Percentiles rank a stretch among this genome's conserved stretches.
These are phyloP conservation scores for Polytrichum formosum DNA, from an alignment of 225 moss, liverwort and hornwort genomes.

Conservation along the genomic window DNA sequence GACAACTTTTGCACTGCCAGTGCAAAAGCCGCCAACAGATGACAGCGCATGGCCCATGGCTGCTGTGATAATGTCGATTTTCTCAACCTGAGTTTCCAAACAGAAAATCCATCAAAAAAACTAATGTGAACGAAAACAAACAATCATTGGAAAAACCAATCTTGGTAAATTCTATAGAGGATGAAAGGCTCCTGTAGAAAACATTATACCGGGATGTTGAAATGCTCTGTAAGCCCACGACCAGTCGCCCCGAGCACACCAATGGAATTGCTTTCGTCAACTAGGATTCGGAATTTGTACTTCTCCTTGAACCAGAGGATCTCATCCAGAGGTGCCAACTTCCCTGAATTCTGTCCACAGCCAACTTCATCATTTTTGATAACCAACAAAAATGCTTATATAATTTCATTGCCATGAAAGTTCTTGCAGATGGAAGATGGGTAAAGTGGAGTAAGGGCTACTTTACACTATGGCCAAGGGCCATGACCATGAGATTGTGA, in stretches of 20 bases:
- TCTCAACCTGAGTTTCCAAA: slow-evolving; percentile 53
- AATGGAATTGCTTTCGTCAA: slow-evolving; percentile 92
- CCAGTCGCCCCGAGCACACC: slow-evolving; percentile 90
- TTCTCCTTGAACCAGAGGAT: slow-evolving; percentile 84
- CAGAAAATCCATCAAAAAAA: background rate
- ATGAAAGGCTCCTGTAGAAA: slow-evolving; percentile 4
- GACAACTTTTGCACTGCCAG: slow-evolving; percentile 85
- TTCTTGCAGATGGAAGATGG: background rate
- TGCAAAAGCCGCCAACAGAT: slow-evolving; percentile 97
- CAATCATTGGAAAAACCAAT: no score
- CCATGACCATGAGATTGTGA: no score
- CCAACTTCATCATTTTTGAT: slow-evolving; percentile 4
- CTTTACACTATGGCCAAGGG: no score
- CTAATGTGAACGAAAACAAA: no score
- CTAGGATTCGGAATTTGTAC: slow-evolving; percentile 79
- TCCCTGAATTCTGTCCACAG: slow-evolving; percentile 79
- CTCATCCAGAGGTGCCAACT: slow-evolving; percentile 77
- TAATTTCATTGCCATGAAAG: background rate
- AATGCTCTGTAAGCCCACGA: slow-evolving; percentile 91
- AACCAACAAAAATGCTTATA: background rate
- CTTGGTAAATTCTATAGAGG: background rate
- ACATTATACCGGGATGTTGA: slow-evolving; percentile 58
- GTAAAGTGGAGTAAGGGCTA: no score
- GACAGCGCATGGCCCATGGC: slow-evolving; percentile 90
- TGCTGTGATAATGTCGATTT: slow-evolving; percentile 87